phyloP scores from a whole-genome alignment of 441 rosid genomes.

The Euphorbia corollata region DNA sequence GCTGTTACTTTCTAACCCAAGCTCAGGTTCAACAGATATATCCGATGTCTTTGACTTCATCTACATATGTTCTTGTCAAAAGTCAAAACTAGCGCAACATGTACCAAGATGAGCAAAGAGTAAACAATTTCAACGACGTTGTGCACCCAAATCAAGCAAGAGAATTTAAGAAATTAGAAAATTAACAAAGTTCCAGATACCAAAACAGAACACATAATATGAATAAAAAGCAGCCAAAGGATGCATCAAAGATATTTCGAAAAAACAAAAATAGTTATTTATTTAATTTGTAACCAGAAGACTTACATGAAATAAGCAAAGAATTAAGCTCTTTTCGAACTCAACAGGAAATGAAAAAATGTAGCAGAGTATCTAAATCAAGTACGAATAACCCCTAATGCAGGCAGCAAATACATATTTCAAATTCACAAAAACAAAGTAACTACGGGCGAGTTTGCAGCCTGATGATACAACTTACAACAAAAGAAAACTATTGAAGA shows the following conservation, averaged over 20 bases:
- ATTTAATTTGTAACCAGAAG: neutral
- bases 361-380: neutral
- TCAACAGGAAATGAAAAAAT: neutral
- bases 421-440: neutral
- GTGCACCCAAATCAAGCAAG: neutral
- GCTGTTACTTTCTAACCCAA: slow-evolving; percentile 29
- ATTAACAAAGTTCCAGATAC: neutral
- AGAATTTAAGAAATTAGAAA: neutral
- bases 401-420: neutral
- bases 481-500: neutral
- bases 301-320: neutral
- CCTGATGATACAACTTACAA: neutral
- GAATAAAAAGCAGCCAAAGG: neutral
- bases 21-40: slow-evolving; percentile 35
- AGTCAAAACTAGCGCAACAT: slow-evolving; percentile 21
- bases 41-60: slow-evolving; percentile 45
- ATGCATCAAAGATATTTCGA: neutral
- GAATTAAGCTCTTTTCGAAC: neutral
- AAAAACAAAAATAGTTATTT: neutral
- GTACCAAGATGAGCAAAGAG: neutral
- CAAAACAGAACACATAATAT: neutral
- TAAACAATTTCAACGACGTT: neutral
- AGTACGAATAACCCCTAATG: neutral
- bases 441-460: neutral
- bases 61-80: slow-evolving; percentile 37